Evolutionary conservation across 2,329 filamentous ascomycete genomes (phyloP).

Genomic region (Phoma herbarum): DNA sequence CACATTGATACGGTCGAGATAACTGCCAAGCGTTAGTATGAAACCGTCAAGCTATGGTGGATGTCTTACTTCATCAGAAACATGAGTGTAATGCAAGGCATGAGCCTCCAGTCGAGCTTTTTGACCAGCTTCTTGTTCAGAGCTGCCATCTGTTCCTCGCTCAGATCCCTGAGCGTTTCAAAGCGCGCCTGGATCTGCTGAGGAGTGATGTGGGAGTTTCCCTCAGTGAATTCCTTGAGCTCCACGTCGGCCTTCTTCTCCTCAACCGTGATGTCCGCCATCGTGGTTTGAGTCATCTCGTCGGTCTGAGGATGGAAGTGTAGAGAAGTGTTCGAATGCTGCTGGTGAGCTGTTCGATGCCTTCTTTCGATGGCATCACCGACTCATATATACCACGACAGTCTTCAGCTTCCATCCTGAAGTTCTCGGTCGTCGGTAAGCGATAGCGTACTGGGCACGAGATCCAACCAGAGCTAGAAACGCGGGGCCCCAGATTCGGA

Average conservation of each 20-base stretch:
- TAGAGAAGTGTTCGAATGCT: not conserved
- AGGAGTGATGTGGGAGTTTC: constrained; percentile 30
- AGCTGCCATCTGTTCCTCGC: constrained; percentile 36
- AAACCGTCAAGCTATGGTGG: not conserved
- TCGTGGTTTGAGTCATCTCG: constrained; percentile 7
- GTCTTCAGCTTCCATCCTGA: not conserved
- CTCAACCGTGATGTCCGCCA: constrained; percentile 24
- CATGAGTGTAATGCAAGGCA: constrained; percentile 44
- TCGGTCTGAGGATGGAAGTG: not conserved
- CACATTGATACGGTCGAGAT: constrained; percentile 55
- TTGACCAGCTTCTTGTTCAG: constrained; percentile 33
- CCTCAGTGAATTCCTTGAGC: constrained; percentile 27
- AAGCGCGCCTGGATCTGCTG: constrained; percentile 41
- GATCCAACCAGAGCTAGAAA: constrained; percentile 13
- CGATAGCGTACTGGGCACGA: constrained; percentile 12
- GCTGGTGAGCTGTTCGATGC: not conserved
- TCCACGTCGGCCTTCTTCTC: constrained; percentile 29
- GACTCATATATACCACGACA: constrained; percentile 15
- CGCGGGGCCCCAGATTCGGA: constrained; percentile 31
- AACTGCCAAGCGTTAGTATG: constrained; percentile 34
- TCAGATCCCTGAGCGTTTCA: constrained; percentile 35
- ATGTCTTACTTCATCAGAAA: constrained; percentile 41
- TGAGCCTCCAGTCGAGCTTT: constrained; percentile 42
- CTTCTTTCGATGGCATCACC: not conserved
- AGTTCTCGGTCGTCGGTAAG: constrained; percentile 8